A percentile compares a stretch with the other conserved stretches of the same genome.
phyloP scores from a whole-genome alignment of 2,329 filamentous ascomycete genomes.

The Aspergillus pseudoglaucus region DNA sequence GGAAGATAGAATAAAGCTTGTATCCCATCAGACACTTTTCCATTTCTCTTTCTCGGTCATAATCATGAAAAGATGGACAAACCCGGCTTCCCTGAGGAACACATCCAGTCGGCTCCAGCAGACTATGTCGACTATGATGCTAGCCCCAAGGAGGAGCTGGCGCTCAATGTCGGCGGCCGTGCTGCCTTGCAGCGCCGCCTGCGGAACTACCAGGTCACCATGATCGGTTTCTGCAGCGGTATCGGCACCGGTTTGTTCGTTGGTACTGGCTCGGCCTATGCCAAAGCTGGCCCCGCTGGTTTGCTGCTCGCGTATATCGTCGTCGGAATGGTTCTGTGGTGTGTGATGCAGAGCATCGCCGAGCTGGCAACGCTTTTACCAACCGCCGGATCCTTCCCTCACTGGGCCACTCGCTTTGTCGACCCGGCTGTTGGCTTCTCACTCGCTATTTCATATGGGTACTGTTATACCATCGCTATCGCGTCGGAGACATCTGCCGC shows the following conservation, averaged over 20 bases:
- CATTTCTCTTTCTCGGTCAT: too few species aligned
- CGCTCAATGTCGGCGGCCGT: constrained; percentile 29
- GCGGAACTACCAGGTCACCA: constrained; percentile 27
- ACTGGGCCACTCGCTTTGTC: too few species aligned
- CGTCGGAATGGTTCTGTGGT: constrained; percentile 76
- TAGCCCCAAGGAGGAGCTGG: constrained; percentile 17
- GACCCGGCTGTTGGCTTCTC: too few species aligned
- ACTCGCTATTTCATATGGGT: too few species aligned
- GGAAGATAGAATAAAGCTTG: too few species aligned
- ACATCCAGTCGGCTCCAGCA: too few species aligned
- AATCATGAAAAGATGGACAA: too few species aligned
- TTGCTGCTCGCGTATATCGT: constrained; percentile 56
- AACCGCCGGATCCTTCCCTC: constrained; percentile 66
- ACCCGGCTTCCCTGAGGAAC: too few species aligned
- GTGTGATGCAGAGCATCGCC: constrained; percentile 81
- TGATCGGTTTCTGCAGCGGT: constrained; percentile 28
- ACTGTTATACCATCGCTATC: constrained; percentile 45
- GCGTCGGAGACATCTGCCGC: constrained; percentile 72
- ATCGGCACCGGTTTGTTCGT: constrained; percentile 49
- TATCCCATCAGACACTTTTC: too few species aligned
- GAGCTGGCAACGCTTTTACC: constrained; percentile 88
- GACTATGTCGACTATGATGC: too few species aligned
- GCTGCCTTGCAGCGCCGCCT: constrained; percentile 28
- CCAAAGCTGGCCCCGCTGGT: constrained; percentile 20
- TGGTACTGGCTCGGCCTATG: too few species aligned